Conservation (phyloP, 352 stramenopile genomes). For the Phytophthora rubi region DNA sequence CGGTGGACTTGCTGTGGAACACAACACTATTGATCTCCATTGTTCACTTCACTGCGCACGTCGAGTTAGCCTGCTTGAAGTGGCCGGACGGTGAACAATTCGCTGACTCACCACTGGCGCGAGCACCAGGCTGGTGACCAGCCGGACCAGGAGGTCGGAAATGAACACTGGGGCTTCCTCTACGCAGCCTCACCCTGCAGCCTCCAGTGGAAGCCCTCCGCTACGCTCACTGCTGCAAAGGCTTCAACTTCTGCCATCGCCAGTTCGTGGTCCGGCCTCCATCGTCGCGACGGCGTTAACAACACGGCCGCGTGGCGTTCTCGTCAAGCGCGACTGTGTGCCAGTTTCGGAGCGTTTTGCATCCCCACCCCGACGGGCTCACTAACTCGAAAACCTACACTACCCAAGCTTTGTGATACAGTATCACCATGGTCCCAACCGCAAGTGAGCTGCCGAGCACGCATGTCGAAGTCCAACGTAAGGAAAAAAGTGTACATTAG, state of each 20-base stretch:
- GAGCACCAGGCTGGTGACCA: no score
- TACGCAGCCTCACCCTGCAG: neutral
- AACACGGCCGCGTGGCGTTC: conserved; percentile 15
- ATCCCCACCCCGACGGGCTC: neutral
- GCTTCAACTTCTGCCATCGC: conserved; percentile 3
- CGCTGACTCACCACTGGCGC: no score
- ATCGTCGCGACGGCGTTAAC: conserved; percentile 16
- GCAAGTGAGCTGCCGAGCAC: no score
- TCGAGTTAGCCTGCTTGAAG: no score
- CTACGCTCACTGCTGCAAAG: neutral
- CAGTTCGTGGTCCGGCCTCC: conserved; percentile 8
- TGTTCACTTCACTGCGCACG: no score
- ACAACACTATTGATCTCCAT: no score
- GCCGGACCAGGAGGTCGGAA: no score
- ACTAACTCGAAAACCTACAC: neutral
- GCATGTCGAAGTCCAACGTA: conserved; percentile 6
- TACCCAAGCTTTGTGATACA: no score
- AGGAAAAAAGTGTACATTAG: conserved; percentile 20
- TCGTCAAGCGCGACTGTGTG: conserved; percentile 5
- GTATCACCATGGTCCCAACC: no score
- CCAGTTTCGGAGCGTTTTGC: conserved; percentile 19
- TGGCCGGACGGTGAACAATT: no score
- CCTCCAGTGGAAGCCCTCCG: no score
- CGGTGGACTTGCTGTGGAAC: neutral
- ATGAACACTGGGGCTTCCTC: neutral